A percentile compares a stretch with the other conserved stretches of the same genome.
Conservation (phyloP, 2,329 filamentous ascomycete genomes). For the Pseudodiploospora longispora region DNA sequence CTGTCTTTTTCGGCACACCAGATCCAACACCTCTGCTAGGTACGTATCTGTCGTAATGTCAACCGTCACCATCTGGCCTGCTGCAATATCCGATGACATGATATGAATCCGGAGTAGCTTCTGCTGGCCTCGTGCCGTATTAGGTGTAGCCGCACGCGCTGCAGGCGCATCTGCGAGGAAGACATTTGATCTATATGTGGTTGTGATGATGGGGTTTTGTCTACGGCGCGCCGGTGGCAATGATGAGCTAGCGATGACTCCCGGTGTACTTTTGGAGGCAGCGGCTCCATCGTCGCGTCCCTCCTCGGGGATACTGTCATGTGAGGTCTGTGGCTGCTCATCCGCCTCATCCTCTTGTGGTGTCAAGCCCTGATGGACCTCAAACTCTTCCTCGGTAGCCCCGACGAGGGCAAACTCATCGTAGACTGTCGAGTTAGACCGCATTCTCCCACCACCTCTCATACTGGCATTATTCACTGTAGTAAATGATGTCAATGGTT, state of each 20-base stretch:
- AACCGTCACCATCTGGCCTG: constrained; percentile 65
- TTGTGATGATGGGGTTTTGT: constrained; percentile 54
- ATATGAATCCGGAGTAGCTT: constrained; percentile 68
- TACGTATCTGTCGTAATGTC: constrained; percentile 78
- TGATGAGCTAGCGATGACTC: constrained; percentile 22
- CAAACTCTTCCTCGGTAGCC: constrained; percentile 59
- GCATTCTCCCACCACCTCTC: constrained; percentile 46
- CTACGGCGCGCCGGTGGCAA: constrained; percentile 28
- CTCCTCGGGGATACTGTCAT: constrained; percentile 27
- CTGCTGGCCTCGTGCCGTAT: constrained; percentile 51
- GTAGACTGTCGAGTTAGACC: constrained; percentile 67
- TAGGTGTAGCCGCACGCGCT: constrained; percentile 33
- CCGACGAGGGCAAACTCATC: constrained; percentile 77
- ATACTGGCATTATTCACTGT: constrained; percentile 77
- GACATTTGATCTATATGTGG: constrained; percentile 47
- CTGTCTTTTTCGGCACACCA: constrained; percentile 67
- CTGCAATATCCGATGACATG: constrained; percentile 57
- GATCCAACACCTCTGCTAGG: constrained; percentile 71
- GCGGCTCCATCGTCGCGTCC: constrained; percentile 17
- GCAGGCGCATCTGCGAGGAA: constrained; percentile 50
- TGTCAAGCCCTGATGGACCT: constrained; percentile 60
- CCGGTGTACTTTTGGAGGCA: constrained; percentile 15
- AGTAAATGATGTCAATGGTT: constrained; percentile 68
- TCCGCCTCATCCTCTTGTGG: constrained; percentile 55
- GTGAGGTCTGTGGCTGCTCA: constrained; percentile 15